These are phyloP conservation scores for Cnidoscolus chayamansa DNA, from an alignment of 441 rosid genomes.

Conservation along the genomic window DNA sequence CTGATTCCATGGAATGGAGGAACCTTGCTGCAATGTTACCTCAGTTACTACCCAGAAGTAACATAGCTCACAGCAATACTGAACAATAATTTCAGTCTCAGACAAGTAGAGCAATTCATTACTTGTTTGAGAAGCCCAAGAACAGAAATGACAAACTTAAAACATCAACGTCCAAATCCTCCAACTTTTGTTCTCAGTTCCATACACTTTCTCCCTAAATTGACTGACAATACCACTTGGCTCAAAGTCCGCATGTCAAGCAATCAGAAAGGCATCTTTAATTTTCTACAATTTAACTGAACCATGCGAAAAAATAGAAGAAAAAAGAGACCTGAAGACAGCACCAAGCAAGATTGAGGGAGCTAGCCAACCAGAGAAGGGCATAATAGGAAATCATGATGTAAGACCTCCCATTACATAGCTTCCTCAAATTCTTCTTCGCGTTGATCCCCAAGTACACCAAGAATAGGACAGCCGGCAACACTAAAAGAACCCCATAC, in stretches of 20 bases:
- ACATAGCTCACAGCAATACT: background rate
- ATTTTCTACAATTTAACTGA: too few relatives aligned
- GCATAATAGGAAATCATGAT: slow-evolving; percentile 49
- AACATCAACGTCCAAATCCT: background rate
- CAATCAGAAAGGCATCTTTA: too few relatives aligned
- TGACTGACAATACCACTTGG: background rate
- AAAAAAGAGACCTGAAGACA: slow-evolving; percentile 38
- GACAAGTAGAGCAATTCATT: background rate
- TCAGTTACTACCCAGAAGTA: background rate
- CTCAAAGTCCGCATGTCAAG: too few relatives aligned
- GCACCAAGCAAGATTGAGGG: slow-evolving; percentile 55
- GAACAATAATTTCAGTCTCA: background rate
- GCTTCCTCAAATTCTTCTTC: slow-evolving; percentile 45
- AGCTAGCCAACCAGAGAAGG: slow-evolving; percentile 44
- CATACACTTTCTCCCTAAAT: too few relatives aligned
- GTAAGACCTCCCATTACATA: slow-evolving; percentile 42
- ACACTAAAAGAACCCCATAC: slow-evolving; percentile 34
- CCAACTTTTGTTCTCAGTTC: too few relatives aligned
- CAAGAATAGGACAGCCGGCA: slow-evolving; percentile 41
- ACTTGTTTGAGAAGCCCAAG: background rate
- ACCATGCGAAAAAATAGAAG: background rate
- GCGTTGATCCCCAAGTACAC: slow-evolving; percentile 45
- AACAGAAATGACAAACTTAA: background rate
- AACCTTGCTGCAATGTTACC: background rate
- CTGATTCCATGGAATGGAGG: too few relatives aligned